phyloP scores from a whole-genome alignment of 176 grass and related monocot genomes.

The Elymus sibiricus region DNA sequence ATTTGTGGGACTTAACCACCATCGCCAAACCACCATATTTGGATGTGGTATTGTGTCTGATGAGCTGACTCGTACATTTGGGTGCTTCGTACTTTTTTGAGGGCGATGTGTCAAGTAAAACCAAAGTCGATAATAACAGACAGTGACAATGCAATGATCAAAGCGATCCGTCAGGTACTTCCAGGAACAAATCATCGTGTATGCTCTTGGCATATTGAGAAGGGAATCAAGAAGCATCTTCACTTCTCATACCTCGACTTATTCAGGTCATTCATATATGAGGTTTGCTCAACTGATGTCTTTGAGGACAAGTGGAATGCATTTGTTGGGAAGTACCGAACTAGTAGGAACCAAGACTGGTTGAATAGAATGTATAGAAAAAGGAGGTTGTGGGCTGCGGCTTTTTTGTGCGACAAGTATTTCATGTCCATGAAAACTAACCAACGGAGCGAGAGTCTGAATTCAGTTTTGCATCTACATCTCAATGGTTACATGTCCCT shows the following conservation, averaged over 20 bases:
- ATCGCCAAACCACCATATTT: background rate
- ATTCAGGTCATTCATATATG: background rate
- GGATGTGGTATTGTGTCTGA: background rate
- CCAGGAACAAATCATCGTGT: too few relatives aligned
- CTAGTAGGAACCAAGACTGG: too few relatives aligned
- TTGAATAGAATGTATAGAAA: background rate
- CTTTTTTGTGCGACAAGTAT: background rate
- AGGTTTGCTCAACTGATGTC: background rate
- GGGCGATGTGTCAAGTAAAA: too few relatives aligned
- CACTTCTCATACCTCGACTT: background rate
- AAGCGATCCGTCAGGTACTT: too few relatives aligned
- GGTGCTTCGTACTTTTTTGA: too few relatives aligned
- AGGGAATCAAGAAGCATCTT: background rate
- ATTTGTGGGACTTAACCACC: conserved; percentile 3
- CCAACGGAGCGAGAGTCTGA: background rate
- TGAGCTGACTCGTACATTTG: background rate
- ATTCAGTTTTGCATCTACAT: background rate
- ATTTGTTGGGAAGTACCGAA: too few relatives aligned
- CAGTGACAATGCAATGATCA: too few relatives aligned
- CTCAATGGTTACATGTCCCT: background rate
- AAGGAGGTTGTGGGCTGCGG: background rate
- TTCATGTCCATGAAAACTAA: background rate
- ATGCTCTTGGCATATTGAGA: too few relatives aligned
- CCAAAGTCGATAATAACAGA: too few relatives aligned
- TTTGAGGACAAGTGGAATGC: background rate